These are phyloP conservation scores for Epichloe sp. DNA, from an alignment of 2,329 filamentous ascomycete genomes.

Conservation along the genomic window DNA sequence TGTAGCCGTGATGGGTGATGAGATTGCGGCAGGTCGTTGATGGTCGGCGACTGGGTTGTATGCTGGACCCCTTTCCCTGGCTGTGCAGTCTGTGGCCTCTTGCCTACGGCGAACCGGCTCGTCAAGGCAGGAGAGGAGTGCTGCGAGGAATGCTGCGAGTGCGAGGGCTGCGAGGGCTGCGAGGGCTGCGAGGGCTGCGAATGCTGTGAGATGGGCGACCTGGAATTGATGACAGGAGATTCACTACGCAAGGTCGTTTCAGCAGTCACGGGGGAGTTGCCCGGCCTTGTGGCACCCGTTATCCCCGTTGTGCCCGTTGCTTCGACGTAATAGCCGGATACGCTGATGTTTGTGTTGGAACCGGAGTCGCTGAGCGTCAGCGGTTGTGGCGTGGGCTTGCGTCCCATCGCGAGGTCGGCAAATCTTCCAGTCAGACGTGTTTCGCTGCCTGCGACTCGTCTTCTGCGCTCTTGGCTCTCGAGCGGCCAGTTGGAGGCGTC, in stretches of 20 bases:
- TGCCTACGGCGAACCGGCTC: constrained; percentile 24
- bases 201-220: constrained; percentile 24
- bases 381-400: constrained; percentile 45
- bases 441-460: background rate
- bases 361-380: constrained; percentile 35
- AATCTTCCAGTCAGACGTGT: too few relatives aligned
- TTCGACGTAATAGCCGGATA: constrained; percentile 3
- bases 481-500: background rate
- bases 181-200: background rate
- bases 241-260: constrained; percentile 4
- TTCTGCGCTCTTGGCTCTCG: background rate
- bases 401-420: constrained; percentile 31
- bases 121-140: constrained; percentile 29
- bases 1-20: constrained; percentile 6
- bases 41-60: constrained; percentile 5
- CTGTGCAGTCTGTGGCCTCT: constrained; percentile 10
- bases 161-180: background rate
- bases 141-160: constrained; percentile 13
- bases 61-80: constrained; percentile 9
- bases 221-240: constrained; percentile 10
- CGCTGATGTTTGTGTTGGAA: constrained; percentile 17
- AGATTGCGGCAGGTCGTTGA: constrained; percentile 10
- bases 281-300: background rate
- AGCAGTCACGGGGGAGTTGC: constrained; percentile 1
- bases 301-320: background rate